These are phyloP conservation scores for Trichoderma hamatum DNA, from an alignment of 2,329 filamentous ascomycete species.

Conservation along the genomic window DNA sequence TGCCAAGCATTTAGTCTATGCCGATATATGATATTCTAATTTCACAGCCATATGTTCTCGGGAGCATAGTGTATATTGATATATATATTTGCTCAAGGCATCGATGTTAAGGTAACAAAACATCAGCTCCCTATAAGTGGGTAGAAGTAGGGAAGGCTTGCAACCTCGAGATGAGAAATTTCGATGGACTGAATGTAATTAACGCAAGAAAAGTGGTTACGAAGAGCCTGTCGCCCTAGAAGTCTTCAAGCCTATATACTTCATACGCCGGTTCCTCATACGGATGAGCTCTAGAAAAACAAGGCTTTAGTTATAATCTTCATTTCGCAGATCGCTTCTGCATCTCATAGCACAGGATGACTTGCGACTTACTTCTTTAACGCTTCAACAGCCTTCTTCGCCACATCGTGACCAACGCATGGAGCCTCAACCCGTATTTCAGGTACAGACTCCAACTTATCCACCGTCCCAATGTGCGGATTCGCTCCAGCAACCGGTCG, in stretches of 20 bases:
- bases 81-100: background rate
- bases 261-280: constrained; percentile 57
- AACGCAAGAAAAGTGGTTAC: background rate
- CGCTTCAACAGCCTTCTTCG: constrained; percentile 60
- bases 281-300: constrained; percentile 45
- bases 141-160: background rate
- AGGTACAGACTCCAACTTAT: constrained; percentile 59
- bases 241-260: constrained; percentile 53
- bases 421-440: constrained; percentile 67
- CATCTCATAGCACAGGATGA: constrained; percentile 28
- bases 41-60: background rate
- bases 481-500: constrained; percentile 63
- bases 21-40: background rate
- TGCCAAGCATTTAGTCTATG: background rate
- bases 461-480: constrained; percentile 63
- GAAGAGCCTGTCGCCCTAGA: constrained; percentile 34
- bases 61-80: background rate
- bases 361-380: constrained; percentile 67
- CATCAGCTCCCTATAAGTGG: no score
- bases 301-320: background rate
- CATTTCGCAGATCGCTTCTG: background rate
- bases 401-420: constrained; percentile 61
- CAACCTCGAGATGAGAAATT: background rate
- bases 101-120: background rate
- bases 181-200: no score